Evolutionary conservation across 1,139 yeast genomes (phyloP), one percentile per base, ranked within the genome.

Genomic region (Sugiyamaella xylanicola): DNA sequence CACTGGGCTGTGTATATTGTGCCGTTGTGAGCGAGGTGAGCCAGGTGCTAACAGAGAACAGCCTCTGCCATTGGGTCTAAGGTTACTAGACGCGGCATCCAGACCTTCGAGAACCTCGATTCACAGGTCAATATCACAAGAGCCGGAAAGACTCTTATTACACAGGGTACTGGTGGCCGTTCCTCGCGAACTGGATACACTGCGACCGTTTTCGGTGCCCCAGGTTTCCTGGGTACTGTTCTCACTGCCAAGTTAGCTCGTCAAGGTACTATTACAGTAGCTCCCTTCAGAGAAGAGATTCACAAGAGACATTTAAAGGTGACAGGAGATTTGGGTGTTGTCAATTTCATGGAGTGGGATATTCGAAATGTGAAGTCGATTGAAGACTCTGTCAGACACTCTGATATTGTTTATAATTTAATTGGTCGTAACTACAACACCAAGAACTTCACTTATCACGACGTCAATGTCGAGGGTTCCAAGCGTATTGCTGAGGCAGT

Each of bases 131-230:
- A 86, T 73, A 84, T 89, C 71, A 86, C 95, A 59, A 79, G 84
- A 63, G 77, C 79, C 56, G 96, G 96, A 39, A 87, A 89, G 68
- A 85, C 90, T 44, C 79, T 84, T 64, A 71, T 86, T 53, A 72
- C 87, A 20, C 78, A 78, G 41, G 96, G 96, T 58, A 74, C 83
- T 51, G 95, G 95, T 46, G 96, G 96, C 42, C 70, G 78, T 61
- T 86, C 95, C 8, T 88, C 96, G 39, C 81, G 95, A 76, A 85
- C 93, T n/a, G 96, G 96, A 1, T 87, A 84, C 74, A 87, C 93
- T 4, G 96, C 93, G 27, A 88, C 96, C 4, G 93, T 89, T 2
- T 89, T 89, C 67, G 96, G 96, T 11, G 91, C 88, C 36, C 74
- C 84, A 53, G 96, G 96, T 1, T 85, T 86, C 71, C 75, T 89